Base-by-base conservation (phyloP, 2,329 filamentous ascomycete species). In the Akanthomyces muscarius region DNA sequence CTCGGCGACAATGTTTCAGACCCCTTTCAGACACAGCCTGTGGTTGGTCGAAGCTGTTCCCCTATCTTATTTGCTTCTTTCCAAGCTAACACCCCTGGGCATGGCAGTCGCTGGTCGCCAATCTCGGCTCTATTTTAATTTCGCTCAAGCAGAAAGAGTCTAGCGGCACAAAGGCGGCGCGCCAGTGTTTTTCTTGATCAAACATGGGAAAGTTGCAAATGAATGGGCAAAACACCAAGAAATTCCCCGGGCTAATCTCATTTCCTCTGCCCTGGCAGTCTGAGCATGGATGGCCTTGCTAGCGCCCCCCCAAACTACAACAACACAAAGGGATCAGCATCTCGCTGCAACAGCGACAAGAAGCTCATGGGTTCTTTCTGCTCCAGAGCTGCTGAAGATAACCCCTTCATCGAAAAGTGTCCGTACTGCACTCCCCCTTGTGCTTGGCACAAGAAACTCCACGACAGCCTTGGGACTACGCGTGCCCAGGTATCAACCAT, bases 211-310 rank as follows among this genome's bases (percentile, higher is more conserved):
- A 41, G 30, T 11, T 25, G 28, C 30, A 38, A 23, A 21, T 18
- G 28, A 21, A 36, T 30, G 33, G 28, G 28, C 28, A 30, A 30
- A 30, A 30, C 28, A 30, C 28, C 28, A 33, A 23, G 11, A 4
- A 38, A 61, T 30, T 30, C 28, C 28, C 28, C 28, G 6, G n/a
- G 28, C 50, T 54, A 10, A 30, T 28, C 30, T 61, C 59, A 61
- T 54, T 55, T 61, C 50, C 45, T 30, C 5, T 54, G 41, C 59
- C 59, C 50, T 54, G 42, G 41, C 51, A 54, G 21, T 38, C 38
- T 41, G 14, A 13, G 18, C 58, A 61, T 61, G 51, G 50, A 48
- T 54, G 42, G 28, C 48, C 41, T 30, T 18, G 51, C 42, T 60
- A 52, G 57, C 47, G 55, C 28, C 28, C 28, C 28, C 45, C 25